Base-by-base conservation (phyloP, 2,329 filamentous ascomycete genomes). In the Zymoseptoria brevis region DNA sequence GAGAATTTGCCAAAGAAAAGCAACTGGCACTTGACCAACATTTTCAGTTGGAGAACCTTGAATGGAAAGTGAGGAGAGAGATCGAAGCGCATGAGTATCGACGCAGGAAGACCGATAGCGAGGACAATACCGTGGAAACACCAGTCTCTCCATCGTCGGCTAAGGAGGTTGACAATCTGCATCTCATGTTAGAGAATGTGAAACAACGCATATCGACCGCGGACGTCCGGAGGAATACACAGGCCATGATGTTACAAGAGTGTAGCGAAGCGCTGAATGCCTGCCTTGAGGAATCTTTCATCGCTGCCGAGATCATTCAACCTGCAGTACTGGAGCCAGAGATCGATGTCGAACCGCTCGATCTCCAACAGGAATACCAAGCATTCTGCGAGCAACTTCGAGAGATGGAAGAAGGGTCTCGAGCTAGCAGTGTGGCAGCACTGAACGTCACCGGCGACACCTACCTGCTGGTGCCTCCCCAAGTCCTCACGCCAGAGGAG, bases 291-390 rank as follows among this genome's bases (percentile, higher is more conserved):
- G 60, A 63, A 7, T 57, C 60, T 4, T 63, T 61, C 35, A 49
- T 62, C 1, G 22, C 22, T 26, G 64, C 60, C 6, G 41, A 41
- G 3, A 24, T 64, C 11, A 19, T 63, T 16, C 45, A 41, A 1
- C 53, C 53, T 1, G 21, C 16, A 11, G 35, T 41, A 5, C 45
- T 49, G 2, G 49, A 21, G 5, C 21, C 16, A 16, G 53, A 49
- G 6, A 21, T 54, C 3, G 11, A 56, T 30, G 21, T 57, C 4
- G 22, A 54, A 13, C 45, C 54, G 0, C 53, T 60, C 11, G 64
- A 64, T 19, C 13, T 66, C 3, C 30, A 59, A 11, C 19, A 55
- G 4, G 60, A 66, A 45, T 65, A 67, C 29, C 19, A 48, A 19
- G 29, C 16, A 4, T 55, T 58, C 13, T 45, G 11, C 4, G 22